These are phyloP conservation scores for Arxiozyma telluris DNA, from an alignment of 1,139 yeast genomes.

Conservation along the genomic window DNA sequence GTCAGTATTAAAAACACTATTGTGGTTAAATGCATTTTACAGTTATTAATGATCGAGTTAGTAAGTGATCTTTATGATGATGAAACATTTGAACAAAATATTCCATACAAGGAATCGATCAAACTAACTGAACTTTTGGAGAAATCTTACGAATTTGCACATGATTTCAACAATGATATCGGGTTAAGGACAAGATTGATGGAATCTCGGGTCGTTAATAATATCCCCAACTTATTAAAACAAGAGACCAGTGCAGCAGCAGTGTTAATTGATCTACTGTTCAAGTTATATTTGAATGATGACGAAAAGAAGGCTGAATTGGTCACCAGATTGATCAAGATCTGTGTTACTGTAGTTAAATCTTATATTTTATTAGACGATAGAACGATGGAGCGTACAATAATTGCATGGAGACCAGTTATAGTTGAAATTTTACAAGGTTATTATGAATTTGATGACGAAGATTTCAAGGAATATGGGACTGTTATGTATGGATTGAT, in stretches of 20 bases:
- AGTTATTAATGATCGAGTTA: slow-evolving; percentile 78
- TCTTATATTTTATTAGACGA: slow-evolving; percentile 69
- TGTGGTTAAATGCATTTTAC: slow-evolving; percentile 87
- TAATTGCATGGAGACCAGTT: slow-evolving; percentile 85
- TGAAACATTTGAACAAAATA: slow-evolving; percentile 55
- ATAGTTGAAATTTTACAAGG: slow-evolving; percentile 81
- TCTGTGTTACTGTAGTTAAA: slow-evolving; percentile 61
- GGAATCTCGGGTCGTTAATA: slow-evolving; percentile 88
- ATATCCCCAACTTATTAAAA: slow-evolving; percentile 80
- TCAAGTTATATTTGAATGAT: slow-evolving; percentile 70
- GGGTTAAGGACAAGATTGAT: slow-evolving; percentile 78
- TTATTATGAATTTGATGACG: slow-evolving; percentile 63
- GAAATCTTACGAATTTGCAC: slow-evolving; percentile 71
- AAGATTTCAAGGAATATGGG: slow-evolving; percentile 57
- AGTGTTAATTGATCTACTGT: slow-evolving; percentile 71
- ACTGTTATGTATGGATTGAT: slow-evolving; percentile 62
- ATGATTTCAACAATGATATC: slow-evolving; percentile 79
- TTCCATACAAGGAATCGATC: slow-evolving; percentile 59
- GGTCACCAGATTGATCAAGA: slow-evolving; percentile 51
- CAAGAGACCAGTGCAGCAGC: slow-evolving; percentile 91
- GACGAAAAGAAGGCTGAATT: slow-evolving; percentile 37
- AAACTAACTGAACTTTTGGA: slow-evolving; percentile 52
- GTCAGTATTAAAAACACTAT: slow-evolving; percentile 60
- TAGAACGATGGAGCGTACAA: slow-evolving; percentile 66
- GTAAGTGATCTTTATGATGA: slow-evolving; percentile 67